Conservation (phyloP, 139 green algal species). For the Coccomyxa sp. region DNA sequence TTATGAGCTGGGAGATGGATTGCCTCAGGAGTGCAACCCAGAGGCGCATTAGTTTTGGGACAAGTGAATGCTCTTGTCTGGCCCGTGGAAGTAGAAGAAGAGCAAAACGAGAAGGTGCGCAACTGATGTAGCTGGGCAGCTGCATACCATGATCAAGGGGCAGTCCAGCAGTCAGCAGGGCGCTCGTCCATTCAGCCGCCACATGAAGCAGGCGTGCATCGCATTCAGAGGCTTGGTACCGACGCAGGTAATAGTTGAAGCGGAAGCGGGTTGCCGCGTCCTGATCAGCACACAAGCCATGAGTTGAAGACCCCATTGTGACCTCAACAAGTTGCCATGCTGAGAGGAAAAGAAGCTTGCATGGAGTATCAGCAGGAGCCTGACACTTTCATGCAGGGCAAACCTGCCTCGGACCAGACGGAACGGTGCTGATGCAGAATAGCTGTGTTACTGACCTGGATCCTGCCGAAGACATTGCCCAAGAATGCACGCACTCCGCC, state of each 20-base stretch:
- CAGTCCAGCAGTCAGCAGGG: background rate
- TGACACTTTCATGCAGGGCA: background rate
- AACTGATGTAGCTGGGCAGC: too few relatives aligned
- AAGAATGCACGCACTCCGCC: background rate
- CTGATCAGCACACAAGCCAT: background rate
- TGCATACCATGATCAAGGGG: background rate
- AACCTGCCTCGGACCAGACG: background rate
- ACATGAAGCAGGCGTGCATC: background rate
- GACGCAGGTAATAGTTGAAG: constrained; percentile 10
- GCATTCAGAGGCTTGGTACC: constrained; percentile 10
- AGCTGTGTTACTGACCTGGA: background rate
- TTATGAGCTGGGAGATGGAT: too few relatives aligned
- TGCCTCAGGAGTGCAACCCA: too few relatives aligned
- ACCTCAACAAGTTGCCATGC: too few relatives aligned
- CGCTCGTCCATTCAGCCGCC: background rate
- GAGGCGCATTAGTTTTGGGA: too few relatives aligned
- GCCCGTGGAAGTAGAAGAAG: too few relatives aligned
- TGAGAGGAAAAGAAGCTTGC: too few relatives aligned
- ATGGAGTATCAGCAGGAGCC: background rate
- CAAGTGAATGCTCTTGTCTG: too few relatives aligned
- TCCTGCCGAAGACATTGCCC: background rate
- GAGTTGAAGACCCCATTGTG: background rate
- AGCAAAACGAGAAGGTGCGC: too few relatives aligned
- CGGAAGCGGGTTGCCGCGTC: constrained; percentile 1
- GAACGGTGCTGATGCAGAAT: background rate